Percentiles rank a stretch among this genome's conserved stretches.
Evolutionary conservation across 1,284 basidiomycete genomes (phyloP).

Genomic region (Apiotrichum domesticum): DNA sequence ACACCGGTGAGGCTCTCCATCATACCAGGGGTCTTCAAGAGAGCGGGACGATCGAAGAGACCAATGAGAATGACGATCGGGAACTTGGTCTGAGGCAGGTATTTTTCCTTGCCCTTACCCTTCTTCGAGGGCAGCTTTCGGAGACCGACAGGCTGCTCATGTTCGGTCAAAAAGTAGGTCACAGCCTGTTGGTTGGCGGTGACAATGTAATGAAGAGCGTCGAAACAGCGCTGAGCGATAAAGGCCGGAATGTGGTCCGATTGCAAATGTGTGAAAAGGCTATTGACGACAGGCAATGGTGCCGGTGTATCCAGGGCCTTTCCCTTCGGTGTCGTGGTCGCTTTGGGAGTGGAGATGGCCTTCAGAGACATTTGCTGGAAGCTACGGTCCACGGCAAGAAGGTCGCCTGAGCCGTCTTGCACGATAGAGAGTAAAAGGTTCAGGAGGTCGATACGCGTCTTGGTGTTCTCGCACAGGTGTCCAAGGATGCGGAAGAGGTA

Average conservation of each 20-base stretch:
- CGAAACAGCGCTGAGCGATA: conserved; percentile 85
- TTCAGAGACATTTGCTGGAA: conserved; percentile 86
- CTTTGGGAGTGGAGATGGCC: conserved; percentile 58
- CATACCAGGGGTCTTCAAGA: conserved; percentile 78
- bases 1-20: conserved; percentile 85
- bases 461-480: conserved; percentile 91
- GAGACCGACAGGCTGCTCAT: conserved; percentile 72
- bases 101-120: conserved; percentile 88
- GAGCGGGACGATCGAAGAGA: conserved; percentile 72
- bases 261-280: conserved; percentile 61
- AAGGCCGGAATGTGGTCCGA: conserved; percentile 81
- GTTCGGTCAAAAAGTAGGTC: conserved; percentile 88
- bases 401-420: conserved; percentile 89
- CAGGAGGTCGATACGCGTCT: conserved; percentile 85
- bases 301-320: conserved; percentile 48
- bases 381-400: conserved; percentile 85
- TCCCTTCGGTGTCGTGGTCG: conserved; percentile 58
- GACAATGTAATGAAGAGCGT: conserved; percentile 80
- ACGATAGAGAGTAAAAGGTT: conserved; percentile 86
- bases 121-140: conserved; percentile 66
- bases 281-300: conserved; percentile 44
- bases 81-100: conserved; percentile 70
- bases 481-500: conserved; percentile 84
- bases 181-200: conserved; percentile 73
- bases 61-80: conserved; percentile 82